phyloP scores from a whole-genome alignment of 768 basidiomycete species.

The Auriscalpium microsporum region DNA sequence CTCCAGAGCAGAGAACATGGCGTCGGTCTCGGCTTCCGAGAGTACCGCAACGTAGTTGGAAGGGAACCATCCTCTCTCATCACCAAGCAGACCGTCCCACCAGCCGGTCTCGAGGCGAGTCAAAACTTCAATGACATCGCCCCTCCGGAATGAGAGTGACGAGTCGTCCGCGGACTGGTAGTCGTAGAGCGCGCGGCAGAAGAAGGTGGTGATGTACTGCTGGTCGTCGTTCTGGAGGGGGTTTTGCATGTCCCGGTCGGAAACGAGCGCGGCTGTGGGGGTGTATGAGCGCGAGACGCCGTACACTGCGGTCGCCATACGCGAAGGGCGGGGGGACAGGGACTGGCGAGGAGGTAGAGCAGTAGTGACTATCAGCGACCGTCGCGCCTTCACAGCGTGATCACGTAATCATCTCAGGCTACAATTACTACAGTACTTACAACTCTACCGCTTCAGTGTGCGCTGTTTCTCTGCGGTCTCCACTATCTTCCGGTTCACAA shows the following conservation, averaged over 20 bases:
- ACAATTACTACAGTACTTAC: too few species aligned
- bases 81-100: conserved; percentile 94
- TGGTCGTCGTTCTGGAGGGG: conserved; percentile 32
- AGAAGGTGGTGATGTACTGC: conserved; percentile 58
- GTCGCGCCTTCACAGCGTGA: too few species aligned
- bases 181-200: conserved; percentile 89
- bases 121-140: conserved; percentile 90
- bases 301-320: conserved; percentile 2
- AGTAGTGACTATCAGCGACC: background rate
- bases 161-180: conserved; percentile 83
- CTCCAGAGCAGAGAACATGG: conserved; percentile 47
- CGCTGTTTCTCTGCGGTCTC: conserved; percentile 97
- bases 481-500: conserved; percentile 90
- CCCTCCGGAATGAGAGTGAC: conserved; percentile 77
- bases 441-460: conserved; percentile 48
- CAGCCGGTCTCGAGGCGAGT: conserved; percentile 89
- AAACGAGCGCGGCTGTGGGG: background rate
- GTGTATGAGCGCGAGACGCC: background rate
- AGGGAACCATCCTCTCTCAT: conserved; percentile 94
- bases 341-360: background rate
- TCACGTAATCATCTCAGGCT: too few species aligned
- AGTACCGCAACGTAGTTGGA: conserved; percentile 87
- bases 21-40: conserved; percentile 73
- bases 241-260: background rate
- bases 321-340: background rate